These are phyloP conservation scores for Diaporthe helianthi DNA, from an alignment of 2,329 filamentous ascomycete genomes.

Conservation along the genomic window DNA sequence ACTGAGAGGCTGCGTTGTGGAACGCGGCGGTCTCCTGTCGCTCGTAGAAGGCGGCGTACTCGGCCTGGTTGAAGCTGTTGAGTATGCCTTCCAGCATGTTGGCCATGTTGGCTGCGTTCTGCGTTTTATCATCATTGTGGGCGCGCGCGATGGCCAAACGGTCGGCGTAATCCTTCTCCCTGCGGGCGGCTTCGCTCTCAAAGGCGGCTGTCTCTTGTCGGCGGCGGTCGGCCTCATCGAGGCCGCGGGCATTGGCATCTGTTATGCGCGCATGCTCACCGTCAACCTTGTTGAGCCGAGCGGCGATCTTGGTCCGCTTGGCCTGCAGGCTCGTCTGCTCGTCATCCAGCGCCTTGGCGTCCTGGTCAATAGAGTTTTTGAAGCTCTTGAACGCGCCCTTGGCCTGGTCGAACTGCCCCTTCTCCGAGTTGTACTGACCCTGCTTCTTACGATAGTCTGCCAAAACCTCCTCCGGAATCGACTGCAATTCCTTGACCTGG, in stretches of 20 bases:
- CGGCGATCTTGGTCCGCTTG: slow-evolving; percentile 75
- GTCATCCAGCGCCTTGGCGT: slow-evolving; percentile 67
- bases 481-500: slow-evolving; percentile 71
- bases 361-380: slow-evolving; percentile 68
- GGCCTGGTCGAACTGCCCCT: slow-evolving; percentile 65
- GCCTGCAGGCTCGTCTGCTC: slow-evolving; percentile 69
- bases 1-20: slow-evolving; percentile 30
- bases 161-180: slow-evolving; percentile 53
- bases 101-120: slow-evolving; percentile 46
- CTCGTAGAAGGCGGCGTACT: slow-evolving; percentile 45
- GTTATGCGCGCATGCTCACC: slow-evolving; percentile 75
- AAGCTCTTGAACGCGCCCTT: slow-evolving; percentile 61
- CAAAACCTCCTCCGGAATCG: slow-evolving; percentile 67
- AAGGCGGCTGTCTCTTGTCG: slow-evolving; percentile 58
- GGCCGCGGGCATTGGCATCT: slow-evolving; percentile 70
- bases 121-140: slow-evolving; percentile 49
- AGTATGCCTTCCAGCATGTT: slow-evolving; percentile 49
- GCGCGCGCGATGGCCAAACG: slow-evolving; percentile 48
- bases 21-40: slow-evolving; percentile 39
- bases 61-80: slow-evolving; percentile 51
- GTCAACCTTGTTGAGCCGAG: slow-evolving; percentile 75
- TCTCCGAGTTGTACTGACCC: slow-evolving; percentile 60
- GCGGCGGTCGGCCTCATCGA: slow-evolving; percentile 68
- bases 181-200: slow-evolving; percentile 53
- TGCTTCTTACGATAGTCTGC: slow-evolving; percentile 63